Evolutionary conservation across 345 rosid genomes (phyloP).

Genomic region (Euphorbia lathyris): DNA sequence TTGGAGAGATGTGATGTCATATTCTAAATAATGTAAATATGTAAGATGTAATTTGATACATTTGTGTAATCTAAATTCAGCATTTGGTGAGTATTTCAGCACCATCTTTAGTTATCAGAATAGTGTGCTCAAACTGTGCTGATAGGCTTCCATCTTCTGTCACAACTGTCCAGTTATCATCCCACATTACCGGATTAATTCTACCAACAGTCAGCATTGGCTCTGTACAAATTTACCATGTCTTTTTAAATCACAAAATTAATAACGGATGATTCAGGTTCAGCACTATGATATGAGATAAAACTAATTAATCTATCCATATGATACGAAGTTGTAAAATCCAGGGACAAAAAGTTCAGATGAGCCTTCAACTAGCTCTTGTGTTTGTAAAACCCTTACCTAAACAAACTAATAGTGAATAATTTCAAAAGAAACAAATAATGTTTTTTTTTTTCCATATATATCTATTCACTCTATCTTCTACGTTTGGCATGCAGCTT

Average conservation of each 20-base stretch:
- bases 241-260: no score
- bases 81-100: constrained; percentile 78
- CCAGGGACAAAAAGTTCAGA: no score
- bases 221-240: constrained; percentile 42
- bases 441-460: neutral
- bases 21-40: neutral
- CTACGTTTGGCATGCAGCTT: neutral
- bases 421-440: no score
- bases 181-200: constrained; percentile 73
- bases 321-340: no score
- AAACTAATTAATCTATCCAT: no score
- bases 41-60: neutral
- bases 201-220: constrained; percentile 93
- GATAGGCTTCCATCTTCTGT: constrained; percentile 87
- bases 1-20: neutral
- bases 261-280: no score
- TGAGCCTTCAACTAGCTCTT: no score
- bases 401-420: no score
- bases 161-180: constrained; percentile 88
- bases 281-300: no score
- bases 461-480: neutral
- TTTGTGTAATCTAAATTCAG: constrained; percentile 18
- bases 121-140: constrained; percentile 92
- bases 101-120: constrained; percentile 75
- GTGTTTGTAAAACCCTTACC: no score